phyloP scores from a whole-genome alignment of 345 rosid species.

The Bruguiera parviflora region DNA sequence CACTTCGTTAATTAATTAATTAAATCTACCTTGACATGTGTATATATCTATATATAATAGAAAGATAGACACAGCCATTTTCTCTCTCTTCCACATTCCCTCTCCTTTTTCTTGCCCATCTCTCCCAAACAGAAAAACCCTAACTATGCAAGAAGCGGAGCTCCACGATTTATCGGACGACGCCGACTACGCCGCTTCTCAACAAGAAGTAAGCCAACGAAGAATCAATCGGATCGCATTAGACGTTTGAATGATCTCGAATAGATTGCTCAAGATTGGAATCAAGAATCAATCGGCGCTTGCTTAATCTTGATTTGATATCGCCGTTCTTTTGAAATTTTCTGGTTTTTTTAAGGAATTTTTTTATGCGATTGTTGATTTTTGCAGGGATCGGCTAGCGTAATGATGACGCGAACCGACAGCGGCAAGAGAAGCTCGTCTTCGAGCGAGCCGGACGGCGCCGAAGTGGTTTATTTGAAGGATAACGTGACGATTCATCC shows the following conservation, averaged over 20 bases:
- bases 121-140: not conserved
- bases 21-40: too few relatives aligned
- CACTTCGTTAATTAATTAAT: too few relatives aligned
- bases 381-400: slow-evolving; percentile 64
- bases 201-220: slow-evolving; percentile 53
- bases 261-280: too few relatives aligned
- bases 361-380: slow-evolving; percentile 1
- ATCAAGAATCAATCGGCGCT: not conserved
- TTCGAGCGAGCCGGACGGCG: slow-evolving; percentile 59
- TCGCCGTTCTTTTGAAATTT: not conserved
- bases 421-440: slow-evolving; percentile 51
- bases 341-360: slow-evolving; percentile 1
- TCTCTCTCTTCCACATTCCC: not conserved
- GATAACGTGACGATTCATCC: slow-evolving; percentile 93
- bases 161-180: slow-evolving; percentile 91
- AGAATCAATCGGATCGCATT: not conserved
- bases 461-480: slow-evolving; percentile 65
- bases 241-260: too few relatives aligned
- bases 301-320: not conserved
- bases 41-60: not conserved
- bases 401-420: slow-evolving; percentile 51
- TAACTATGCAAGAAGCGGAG: slow-evolving; percentile 70
- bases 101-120: slow-evolving; percentile 22
- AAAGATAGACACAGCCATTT: not conserved
- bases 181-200: slow-evolving; percentile 93